Evolutionary conservation across 345 rosid genomes (phyloP), one percentile per base, ranked within the genome.

Genomic region (Pseudoturritis turrita): DNA sequence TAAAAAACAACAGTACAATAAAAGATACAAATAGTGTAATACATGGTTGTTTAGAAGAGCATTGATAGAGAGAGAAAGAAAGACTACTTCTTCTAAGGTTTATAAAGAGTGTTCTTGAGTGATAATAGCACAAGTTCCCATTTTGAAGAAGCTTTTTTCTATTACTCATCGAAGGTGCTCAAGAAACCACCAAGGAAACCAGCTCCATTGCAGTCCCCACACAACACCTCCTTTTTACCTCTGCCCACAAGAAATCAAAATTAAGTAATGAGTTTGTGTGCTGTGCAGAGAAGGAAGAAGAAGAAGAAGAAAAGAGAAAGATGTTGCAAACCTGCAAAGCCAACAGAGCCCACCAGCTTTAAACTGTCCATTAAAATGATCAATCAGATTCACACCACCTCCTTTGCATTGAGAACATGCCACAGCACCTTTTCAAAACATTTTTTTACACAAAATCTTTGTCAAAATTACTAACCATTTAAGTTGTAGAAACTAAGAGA

Each of bases 171-270:
- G 1, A 75, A 59, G 51, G 97, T 82, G 84, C 97, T 94, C 87
- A 94, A 81, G 85, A 91, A 86, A 64, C 98, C 98, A 61, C 98
- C 98, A 4, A 91, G 2, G 77, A 91, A 94, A 68, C 97, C 98
- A 40, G 98, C 98, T 79, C 98, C 98, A 58, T 94, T 89, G 76
- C 98, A 92, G 0, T 73, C 82, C 25, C 98, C 98, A 73, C 98
- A 92, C 71, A 92, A 70, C 21, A 89, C 83, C 12, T 89, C 96
- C 83, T 82, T 85, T 37, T 87, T 92, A 14, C 96, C 98, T 72
- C 98, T 89, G 95, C 81, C 80, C 39, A 7, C 78, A 74, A 29
- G 5, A 39, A 49, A 37, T 11, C 0, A 28, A 35, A 23, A 25
- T 18, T 3, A 10, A 41, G 4, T 29, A 47, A 71, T 23, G 35